Base-by-base conservation (phyloP, 805 yeast genomes). In the Candida caryicola region DNA sequence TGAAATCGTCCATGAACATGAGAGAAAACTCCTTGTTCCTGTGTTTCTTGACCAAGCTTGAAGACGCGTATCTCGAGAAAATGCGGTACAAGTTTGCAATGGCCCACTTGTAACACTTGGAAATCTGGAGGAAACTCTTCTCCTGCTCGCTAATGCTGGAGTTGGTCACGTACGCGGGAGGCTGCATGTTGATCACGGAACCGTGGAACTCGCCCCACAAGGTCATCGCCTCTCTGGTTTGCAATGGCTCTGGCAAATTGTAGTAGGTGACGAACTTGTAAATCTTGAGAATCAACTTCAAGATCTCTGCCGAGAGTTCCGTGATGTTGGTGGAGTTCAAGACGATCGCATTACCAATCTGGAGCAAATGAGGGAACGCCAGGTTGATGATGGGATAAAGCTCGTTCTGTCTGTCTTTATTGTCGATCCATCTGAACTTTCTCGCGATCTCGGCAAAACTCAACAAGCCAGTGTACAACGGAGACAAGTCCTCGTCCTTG, bases 161-260 rank as follows among this genome's bases (percentile, higher is more conserved):
- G 14, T 70, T 66, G 43, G 71, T 42, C 2, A 79, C 77, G 29
- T 73, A 71, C 1, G 55, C 44, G 1, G 95, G 93, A 15, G 81
- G 63, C 6, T 66, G 67, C 64, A 78, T 72, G 45, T 74, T 74
- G 35, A 87, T 77, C 4, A 85, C 74, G 7, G 73, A 69, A 29
- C 86, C 81, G 49, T 88, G 91, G 45, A 93, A 75, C 37, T 79
- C 76, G 2, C 86, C 82, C 95, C 97, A 90, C 14, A 76, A 49
- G 67, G 28, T 72, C 58, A 53, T 81, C 57, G 39, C 64, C 45
- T 42, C 81, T 76, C 40, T 67, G 51, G 31, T 68, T 62, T 68
- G 87, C 81, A 55, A 54, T 15, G 77, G 73, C 2, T 62, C 69
- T 2, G 97, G 95, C 37, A 90, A 61, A 51, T 85, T 90, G 44